These are phyloP conservation scores for Kuraishia molischiana DNA, from an alignment of 805 yeast species.

Conservation along the genomic window DNA sequence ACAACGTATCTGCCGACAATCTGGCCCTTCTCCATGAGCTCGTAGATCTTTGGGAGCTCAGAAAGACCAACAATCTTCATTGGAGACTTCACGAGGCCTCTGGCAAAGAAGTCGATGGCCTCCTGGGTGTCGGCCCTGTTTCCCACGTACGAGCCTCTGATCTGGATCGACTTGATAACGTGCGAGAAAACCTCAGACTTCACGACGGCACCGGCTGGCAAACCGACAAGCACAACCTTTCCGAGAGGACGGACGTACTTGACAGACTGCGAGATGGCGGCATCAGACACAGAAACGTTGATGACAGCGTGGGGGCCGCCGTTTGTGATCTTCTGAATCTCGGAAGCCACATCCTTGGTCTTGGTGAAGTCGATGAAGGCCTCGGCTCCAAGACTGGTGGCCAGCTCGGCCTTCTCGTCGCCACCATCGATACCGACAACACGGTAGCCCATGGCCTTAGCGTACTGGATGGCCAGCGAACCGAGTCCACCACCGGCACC, in stretches of 20 bases:
- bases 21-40: conserved; percentile 51
- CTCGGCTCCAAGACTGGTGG: conserved; percentile 33
- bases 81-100: conserved; percentile 44
- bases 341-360: conserved; percentile 28
- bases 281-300: conserved; percentile 42
- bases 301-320: conserved; percentile 46
- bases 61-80: conserved; percentile 46
- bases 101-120: conserved; percentile 42
- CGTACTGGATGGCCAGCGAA: conserved; percentile 66
- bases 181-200: conserved; percentile 41
- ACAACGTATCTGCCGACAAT: conserved; percentile 58
- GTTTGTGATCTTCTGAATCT: conserved; percentile 28
- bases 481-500: conserved; percentile 86
- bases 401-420: conserved; percentile 31
- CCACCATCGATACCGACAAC: conserved; percentile 67
- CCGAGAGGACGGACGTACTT: conserved; percentile 40
- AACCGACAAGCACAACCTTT: conserved; percentile 51
- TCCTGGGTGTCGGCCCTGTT: conserved; percentile 52
- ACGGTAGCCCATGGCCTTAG: conserved; percentile 64
- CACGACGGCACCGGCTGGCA: conserved; percentile 52
- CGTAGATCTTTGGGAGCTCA: conserved; percentile 36
- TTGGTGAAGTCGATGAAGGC: conserved; percentile 33
- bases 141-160: conserved; percentile 52
- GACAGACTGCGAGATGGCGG: conserved; percentile 33
- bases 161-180: conserved; percentile 43